phyloP scores from a whole-genome alignment of 2,329 filamentous ascomycete genomes.

The Microcera coccophila region DNA sequence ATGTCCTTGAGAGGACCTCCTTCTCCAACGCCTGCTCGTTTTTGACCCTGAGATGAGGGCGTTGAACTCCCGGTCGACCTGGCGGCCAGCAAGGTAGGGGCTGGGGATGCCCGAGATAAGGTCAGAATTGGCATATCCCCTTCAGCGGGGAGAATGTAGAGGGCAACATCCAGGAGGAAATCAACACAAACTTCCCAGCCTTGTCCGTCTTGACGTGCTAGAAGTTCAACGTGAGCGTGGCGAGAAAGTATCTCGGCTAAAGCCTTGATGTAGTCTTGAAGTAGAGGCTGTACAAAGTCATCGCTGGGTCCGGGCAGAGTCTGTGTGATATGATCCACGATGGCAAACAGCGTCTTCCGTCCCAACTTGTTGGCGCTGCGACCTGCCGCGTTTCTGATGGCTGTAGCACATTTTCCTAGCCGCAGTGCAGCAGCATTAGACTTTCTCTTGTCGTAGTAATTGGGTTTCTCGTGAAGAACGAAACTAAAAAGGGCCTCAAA shows the following conservation, averaged over 20 bases:
- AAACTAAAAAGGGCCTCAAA: conserved; percentile 76
- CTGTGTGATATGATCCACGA: conserved; percentile 79
- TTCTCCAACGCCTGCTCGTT: conserved; percentile 25
- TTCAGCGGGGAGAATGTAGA: conserved; percentile 43
- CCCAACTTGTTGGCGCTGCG: conserved; percentile 65
- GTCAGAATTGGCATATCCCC: conserved; percentile 34
- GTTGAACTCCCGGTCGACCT: conserved; percentile 29
- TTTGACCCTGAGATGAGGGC: conserved; percentile 30
- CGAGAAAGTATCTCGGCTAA: conserved; percentile 67
- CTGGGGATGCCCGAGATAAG: conserved; percentile 45
- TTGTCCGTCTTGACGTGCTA: conserved; percentile 53
- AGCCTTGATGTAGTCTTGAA: conserved; percentile 74
- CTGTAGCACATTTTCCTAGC: conserved; percentile 65
- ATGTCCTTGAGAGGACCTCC: conserved; percentile 34
- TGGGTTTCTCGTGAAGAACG: conserved; percentile 62
- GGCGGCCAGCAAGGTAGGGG: conserved; percentile 31
- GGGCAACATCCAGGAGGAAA: conserved; percentile 65
- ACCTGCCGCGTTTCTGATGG: conserved; percentile 68
- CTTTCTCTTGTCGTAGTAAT: conserved; percentile 49
- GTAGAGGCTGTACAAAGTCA: conserved; percentile 63
- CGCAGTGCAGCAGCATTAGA: conserved; percentile 50
- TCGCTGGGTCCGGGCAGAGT: conserved; percentile 60
- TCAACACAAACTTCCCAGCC: conserved; percentile 67
- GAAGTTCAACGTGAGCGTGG: conserved; percentile 74
- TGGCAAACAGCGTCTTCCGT: conserved; percentile 70